Percentiles rank a stretch among this genome's conserved stretches.
Evolutionary conservation across 371 early-diverging fungal genomes (phyloP).

Genomic region (Apophysomyces trapeziformis): DNA sequence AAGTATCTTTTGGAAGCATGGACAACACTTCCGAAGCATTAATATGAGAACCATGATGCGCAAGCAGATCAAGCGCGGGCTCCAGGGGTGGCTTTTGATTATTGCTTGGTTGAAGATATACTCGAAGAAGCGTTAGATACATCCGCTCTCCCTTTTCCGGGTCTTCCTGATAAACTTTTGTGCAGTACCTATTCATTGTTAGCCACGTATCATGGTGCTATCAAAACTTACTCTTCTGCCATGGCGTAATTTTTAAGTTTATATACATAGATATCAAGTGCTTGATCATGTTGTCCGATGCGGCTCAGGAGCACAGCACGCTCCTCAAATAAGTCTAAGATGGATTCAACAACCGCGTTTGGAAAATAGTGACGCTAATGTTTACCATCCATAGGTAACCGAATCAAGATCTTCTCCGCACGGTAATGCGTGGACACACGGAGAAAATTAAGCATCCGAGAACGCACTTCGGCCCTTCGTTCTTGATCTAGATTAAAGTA

Average conservation of each 20-base stretch:
- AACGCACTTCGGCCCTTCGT: slow-evolving; percentile 23
- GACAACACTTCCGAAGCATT: slow-evolving; percentile 61
- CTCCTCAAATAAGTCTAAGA: slow-evolving; percentile 75
- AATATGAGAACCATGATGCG: slow-evolving; percentile 73
- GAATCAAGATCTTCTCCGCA: slow-evolving; percentile 75
- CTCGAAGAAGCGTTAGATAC: slow-evolving; percentile 67
- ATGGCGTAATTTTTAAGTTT: slow-evolving; percentile 71
- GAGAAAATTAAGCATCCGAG: slow-evolving; percentile 67
- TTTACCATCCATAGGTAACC: slow-evolving; percentile 74
- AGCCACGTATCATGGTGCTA: not conserved
- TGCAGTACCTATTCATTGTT: slow-evolving; percentile 64
- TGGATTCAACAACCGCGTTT: not conserved
- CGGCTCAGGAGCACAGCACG: slow-evolving; percentile 82
- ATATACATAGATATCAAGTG: slow-evolving; percentile 81
- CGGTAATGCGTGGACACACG: slow-evolving; percentile 71
- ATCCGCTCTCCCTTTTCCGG: slow-evolving; percentile 61
- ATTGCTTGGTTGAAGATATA: slow-evolving; percentile 62
- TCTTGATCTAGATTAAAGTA: slow-evolving; percentile 11
- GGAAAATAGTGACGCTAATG: not conserved
- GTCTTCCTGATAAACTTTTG: slow-evolving; percentile 62
- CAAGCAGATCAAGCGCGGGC: slow-evolving; percentile 65
- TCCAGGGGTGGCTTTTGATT: slow-evolving; percentile 60
- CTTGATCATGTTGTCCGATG: slow-evolving; percentile 87
- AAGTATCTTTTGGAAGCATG: slow-evolving; percentile 60
- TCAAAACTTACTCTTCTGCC: slow-evolving; percentile 73